Evolutionary conservation across 495 filamentous ascomycete genomes (phyloP).

Genomic region (Podospora didyma): DNA sequence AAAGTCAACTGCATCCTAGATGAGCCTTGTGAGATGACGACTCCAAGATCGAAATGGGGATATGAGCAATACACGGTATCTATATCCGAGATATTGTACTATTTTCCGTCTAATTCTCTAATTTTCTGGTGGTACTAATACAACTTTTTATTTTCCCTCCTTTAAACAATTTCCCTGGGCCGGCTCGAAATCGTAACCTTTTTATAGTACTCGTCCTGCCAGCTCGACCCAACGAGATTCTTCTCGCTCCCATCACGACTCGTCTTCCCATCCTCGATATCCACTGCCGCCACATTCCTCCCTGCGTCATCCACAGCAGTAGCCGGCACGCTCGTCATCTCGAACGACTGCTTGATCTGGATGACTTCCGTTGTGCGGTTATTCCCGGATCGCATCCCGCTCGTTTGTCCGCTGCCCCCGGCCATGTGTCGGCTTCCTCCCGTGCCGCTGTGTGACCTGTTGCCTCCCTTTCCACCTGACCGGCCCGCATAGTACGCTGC

Average conservation of each 20-base stretch:
- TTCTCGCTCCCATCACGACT: slow-evolving; percentile 18
- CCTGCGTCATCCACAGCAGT: not conserved
- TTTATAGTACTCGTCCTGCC: slow-evolving; percentile 13
- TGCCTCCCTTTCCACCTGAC: slow-evolving; percentile 1
- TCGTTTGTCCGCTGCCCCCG: too few species aligned
- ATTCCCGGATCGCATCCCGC: too few species aligned
- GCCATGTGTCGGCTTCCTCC: not conserved
- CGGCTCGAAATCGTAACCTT: slow-evolving; percentile 7
- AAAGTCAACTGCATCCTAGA: too few species aligned
- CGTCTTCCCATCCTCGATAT: not conserved
- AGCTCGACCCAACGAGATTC: slow-evolving; percentile 13
- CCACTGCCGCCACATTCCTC: not conserved
- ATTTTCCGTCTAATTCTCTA: too few species aligned
- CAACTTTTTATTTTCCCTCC: too few species aligned
- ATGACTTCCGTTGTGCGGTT: slow-evolving; percentile 1
- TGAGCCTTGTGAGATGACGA: too few species aligned
- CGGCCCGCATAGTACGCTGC: slow-evolving; percentile 2
- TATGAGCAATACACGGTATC: too few species aligned
- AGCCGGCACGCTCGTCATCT: slow-evolving; percentile 16
- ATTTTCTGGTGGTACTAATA: too few species aligned
- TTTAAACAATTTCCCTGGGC: slow-evolving; percentile 11
- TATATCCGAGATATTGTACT: too few species aligned
- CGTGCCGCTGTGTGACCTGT: not conserved
- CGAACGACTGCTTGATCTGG: slow-evolving; percentile 16
- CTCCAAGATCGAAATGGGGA: too few species aligned